Conservation (phyloP, 352 stramenopile species). For the Globisporangium cystogenes region DNA sequence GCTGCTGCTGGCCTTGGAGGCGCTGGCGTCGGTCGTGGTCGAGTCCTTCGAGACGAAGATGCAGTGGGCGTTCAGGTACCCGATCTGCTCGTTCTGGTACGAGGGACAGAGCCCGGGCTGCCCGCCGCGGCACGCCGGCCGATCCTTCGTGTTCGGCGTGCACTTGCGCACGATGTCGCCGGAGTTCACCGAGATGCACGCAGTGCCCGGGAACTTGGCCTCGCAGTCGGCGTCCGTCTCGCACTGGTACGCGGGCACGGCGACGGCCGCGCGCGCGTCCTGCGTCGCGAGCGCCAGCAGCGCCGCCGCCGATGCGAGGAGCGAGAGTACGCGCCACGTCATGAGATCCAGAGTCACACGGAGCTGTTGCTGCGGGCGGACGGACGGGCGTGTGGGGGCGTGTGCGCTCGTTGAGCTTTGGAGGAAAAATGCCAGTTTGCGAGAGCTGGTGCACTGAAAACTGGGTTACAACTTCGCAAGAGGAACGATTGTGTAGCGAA, state of each 20-base stretch:
- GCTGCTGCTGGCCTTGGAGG: slow-evolving; percentile 8
- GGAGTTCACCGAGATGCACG: slow-evolving; percentile 75
- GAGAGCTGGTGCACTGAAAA: too few species aligned
- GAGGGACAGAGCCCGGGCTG: slow-evolving; percentile 72
- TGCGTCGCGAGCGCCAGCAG: neutral
- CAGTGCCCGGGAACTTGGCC: slow-evolving; percentile 55
- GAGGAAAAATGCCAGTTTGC: neutral
- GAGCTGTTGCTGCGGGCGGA: neutral
- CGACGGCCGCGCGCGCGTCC: slow-evolving; percentile 6
- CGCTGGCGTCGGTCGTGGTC: slow-evolving; percentile 6
- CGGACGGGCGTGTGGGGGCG: neutral
- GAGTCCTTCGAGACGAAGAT: slow-evolving; percentile 68
- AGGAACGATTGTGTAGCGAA: neutral
- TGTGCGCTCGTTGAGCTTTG: neutral
- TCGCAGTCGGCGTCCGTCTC: slow-evolving; percentile 68
- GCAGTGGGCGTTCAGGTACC: slow-evolving; percentile 81
- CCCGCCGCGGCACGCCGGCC: slow-evolving; percentile 64
- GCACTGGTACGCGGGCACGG: slow-evolving; percentile 37
- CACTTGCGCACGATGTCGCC: slow-evolving; percentile 72
- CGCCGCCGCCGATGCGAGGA: slow-evolving; percentile 4
- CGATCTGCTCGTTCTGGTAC: slow-evolving; percentile 62
- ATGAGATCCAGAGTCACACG: too few species aligned
- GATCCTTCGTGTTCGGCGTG: slow-evolving; percentile 73
- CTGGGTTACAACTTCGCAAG: too few species aligned
- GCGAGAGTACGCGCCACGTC: slow-evolving; percentile 6